Evolutionary conservation across 441 rosid species (phyloP).

Genomic region (Arabidopsis lyrata): DNA sequence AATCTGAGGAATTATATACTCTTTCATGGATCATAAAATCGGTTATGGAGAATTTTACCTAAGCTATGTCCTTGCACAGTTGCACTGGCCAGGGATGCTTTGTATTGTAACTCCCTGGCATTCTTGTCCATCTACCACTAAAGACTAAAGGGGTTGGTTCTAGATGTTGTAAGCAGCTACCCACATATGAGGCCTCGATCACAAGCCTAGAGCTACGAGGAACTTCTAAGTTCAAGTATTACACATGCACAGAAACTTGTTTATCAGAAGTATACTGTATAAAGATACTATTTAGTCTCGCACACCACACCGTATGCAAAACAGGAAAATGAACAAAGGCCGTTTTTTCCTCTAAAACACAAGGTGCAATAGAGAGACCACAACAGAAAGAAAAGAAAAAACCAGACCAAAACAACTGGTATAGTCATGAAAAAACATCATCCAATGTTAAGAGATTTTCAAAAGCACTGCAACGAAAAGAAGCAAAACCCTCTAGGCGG

Average conservation of each 20-base stretch:
- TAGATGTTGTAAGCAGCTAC: slow-evolving; percentile 9
- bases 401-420: no score
- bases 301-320: not conserved
- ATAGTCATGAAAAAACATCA: no score
- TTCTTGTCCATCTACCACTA: not conserved
- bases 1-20: not conserved
- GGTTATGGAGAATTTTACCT: not conserved
- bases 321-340: not conserved
- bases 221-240: not conserved
- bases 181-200: not conserved
- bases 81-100: not conserved
- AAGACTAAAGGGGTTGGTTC: slow-evolving; percentile 1
- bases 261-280: not conserved
- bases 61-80: not conserved
- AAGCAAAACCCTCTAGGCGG: no score
- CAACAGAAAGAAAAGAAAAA: no score
- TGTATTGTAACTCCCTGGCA: not conserved
- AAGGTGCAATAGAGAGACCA: no score
- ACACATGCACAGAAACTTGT: not conserved
- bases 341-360: no score
- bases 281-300: not conserved
- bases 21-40: not conserved
- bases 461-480: no score
- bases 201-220: slow-evolving; percentile 1
- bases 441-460: no score